These are phyloP conservation scores for Alternaria alternata DNA, from an alignment of 2,329 filamentous ascomycete species.

Conservation along the genomic window DNA sequence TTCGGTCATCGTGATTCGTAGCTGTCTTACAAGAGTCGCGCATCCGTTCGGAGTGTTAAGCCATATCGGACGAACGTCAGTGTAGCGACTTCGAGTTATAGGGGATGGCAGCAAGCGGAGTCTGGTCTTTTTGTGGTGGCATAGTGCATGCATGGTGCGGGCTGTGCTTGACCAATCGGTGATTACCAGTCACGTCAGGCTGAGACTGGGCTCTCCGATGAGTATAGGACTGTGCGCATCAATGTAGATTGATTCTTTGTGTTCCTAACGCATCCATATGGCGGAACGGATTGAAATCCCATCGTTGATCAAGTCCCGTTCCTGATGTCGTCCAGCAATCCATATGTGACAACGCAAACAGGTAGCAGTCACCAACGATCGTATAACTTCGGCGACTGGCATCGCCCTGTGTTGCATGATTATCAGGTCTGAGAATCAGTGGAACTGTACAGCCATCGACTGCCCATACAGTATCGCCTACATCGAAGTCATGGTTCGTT, in stretches of 20 bases:
- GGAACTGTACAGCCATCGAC: slow-evolving; percentile 17
- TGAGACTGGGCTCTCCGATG: background rate
- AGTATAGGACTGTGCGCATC: background rate
- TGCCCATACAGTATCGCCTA: slow-evolving; percentile 22
- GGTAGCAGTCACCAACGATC: slow-evolving; percentile 18
- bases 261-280: slow-evolving; percentile 17
- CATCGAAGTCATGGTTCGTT: slow-evolving; percentile 6
- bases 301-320: slow-evolving; percentile 14
- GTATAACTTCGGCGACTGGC: background rate
- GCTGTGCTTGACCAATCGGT: background rate
- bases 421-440: slow-evolving; percentile 11
- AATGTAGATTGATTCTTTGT: slow-evolving; percentile 13
- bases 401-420: fast-evolving
- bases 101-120: too few species aligned
- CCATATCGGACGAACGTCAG: too few species aligned
- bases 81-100: too few species aligned
- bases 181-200: background rate
- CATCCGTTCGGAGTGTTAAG: too few species aligned
- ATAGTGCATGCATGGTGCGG: background rate
- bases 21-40: too few species aligned
- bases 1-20: too few species aligned
- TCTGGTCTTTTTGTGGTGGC: too few species aligned
- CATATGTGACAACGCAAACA: slow-evolving; percentile 18
- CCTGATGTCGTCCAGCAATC: slow-evolving; percentile 19
- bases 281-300: slow-evolving; percentile 23